phyloP scores from a whole-genome alignment of 768 basidiomycete species.

The Baorangia bicolor region DNA sequence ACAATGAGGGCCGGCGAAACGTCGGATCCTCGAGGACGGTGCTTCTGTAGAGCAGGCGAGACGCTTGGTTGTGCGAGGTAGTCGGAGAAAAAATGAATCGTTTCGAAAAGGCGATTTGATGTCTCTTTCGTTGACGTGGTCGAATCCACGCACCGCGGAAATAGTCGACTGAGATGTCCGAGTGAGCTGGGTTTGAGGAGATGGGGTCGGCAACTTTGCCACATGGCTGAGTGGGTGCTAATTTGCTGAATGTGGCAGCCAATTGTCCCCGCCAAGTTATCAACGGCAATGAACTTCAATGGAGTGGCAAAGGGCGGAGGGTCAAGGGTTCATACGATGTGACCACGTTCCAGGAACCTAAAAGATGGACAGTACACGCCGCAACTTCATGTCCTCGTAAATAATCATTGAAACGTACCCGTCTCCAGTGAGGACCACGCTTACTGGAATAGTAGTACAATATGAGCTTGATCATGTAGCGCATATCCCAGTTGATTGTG shows the following conservation, averaged over 20 bases:
- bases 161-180: slow-evolving; percentile 10
- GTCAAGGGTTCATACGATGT: slow-evolving; percentile 15
- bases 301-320: slow-evolving; percentile 8
- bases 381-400: slow-evolving; percentile 2
- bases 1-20: background rate
- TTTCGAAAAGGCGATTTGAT: slow-evolving; percentile 1
- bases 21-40: background rate
- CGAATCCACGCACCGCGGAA: slow-evolving; percentile 2
- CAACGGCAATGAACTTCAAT: background rate
- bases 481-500: background rate
- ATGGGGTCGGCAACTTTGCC: too few species aligned
- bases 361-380: slow-evolving; percentile 5
- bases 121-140: background rate
- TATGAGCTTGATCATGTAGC: too few species aligned
- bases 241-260: slow-evolving; percentile 19
- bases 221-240: background rate
- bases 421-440: background rate
- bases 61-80: background rate
- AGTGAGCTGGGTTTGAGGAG: background rate
- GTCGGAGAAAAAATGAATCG: slow-evolving; percentile 3
- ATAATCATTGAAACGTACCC: too few species aligned
- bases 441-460: too few species aligned
- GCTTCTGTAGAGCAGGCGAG: background rate
- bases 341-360: slow-evolving; percentile 21
- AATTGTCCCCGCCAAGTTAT: slow-evolving; percentile 6